phyloP scores from a whole-genome alignment of 495 filamentous ascomycete genomes.

The Penicillium dipodomyicola region DNA sequence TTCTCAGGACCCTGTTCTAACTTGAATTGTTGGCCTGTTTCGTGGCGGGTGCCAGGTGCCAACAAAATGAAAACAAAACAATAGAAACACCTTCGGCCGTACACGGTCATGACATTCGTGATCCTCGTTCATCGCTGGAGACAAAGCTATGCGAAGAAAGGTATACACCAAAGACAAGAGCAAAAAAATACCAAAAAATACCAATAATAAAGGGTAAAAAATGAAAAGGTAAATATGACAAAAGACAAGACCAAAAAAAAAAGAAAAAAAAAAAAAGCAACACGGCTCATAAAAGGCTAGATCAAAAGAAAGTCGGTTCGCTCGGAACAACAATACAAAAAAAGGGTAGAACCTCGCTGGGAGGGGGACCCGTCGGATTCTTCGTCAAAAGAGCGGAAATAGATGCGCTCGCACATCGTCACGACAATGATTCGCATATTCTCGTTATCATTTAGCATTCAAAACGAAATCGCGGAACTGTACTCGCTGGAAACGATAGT shows the following conservation, averaged over 20 bases:
- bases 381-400: slow-evolving; percentile 25
- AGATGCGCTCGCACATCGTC: slow-evolving; percentile 28
- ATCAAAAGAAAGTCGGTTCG: slow-evolving; percentile 13
- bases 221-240: slow-evolving; percentile 28
- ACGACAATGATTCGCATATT: slow-evolving; percentile 23
- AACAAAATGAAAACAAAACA: slow-evolving; percentile 21
- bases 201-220: slow-evolving; percentile 20
- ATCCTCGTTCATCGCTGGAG: slow-evolving; percentile 48
- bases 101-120: slow-evolving; percentile 51
- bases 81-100: slow-evolving; percentile 39
- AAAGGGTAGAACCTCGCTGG: slow-evolving; percentile 19
- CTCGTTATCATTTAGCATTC: slow-evolving; percentile 18
- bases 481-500: slow-evolving; percentile 23
- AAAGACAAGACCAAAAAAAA: slow-evolving; percentile 26
- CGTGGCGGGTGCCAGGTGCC: slow-evolving; percentile 11
- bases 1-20: background rate
- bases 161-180: slow-evolving; percentile 36
- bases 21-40: slow-evolving; percentile 8
- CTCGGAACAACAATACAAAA: slow-evolving; percentile 21
- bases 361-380: slow-evolving; percentile 15
- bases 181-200: slow-evolving; percentile 14
- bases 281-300: slow-evolving; percentile 21
- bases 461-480: slow-evolving; percentile 19
- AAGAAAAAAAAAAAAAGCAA: slow-evolving; percentile 29
- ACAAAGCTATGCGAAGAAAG: slow-evolving; percentile 44